phyloP scores from a whole-genome alignment of 208 protist species.

The Trypanosoma boissoni region DNA sequence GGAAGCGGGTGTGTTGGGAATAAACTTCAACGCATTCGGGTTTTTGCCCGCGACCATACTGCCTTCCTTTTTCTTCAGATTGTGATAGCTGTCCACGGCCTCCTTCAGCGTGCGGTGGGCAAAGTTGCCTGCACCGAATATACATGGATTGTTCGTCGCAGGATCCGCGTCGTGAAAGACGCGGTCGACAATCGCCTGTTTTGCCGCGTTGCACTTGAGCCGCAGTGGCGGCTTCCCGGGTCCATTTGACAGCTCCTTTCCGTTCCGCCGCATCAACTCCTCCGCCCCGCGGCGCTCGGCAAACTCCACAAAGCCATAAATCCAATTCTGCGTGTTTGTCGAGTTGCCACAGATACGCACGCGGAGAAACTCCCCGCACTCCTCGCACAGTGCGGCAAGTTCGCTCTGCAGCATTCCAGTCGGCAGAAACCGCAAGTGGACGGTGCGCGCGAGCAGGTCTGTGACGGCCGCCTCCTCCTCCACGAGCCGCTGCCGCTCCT shows the following conservation, averaged over 20 bases:
- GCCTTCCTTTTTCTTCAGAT: constrained; percentile 61
- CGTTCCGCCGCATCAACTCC: constrained; percentile 44
- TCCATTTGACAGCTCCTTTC: constrained; percentile 55
- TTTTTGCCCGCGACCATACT: constrained; percentile 8
- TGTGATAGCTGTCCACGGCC: constrained; percentile 67
- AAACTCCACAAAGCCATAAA: constrained; percentile 78
- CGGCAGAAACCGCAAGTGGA: constrained; percentile 68
- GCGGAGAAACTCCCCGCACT: constrained; percentile 61
- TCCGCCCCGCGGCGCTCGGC: constrained; percentile 32
- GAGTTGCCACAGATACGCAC: constrained; percentile 68
- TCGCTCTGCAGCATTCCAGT: constrained; percentile 57
- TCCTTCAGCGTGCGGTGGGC: constrained; percentile 57
- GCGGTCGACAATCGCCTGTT: constrained; percentile 66
- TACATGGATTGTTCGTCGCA: constrained; percentile 40
- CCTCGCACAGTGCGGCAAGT: constrained; percentile 47
- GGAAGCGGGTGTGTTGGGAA: background rate
- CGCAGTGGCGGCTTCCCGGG: constrained; percentile 43
- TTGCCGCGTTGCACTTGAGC: constrained; percentile 53
- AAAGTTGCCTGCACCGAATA: constrained; percentile 63
- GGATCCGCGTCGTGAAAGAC: constrained; percentile 70
- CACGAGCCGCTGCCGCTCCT: constrained; percentile 35
- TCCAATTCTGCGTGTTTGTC: constrained; percentile 58
- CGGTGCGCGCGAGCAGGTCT: constrained; percentile 56
- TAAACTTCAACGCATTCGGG: background rate
- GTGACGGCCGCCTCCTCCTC: constrained; percentile 39